Evolutionary conservation across 768 basidiomycete genomes (phyloP), one percentile per base, ranked within the genome.

Genomic region (Boletus vinaceobasis): DNA sequence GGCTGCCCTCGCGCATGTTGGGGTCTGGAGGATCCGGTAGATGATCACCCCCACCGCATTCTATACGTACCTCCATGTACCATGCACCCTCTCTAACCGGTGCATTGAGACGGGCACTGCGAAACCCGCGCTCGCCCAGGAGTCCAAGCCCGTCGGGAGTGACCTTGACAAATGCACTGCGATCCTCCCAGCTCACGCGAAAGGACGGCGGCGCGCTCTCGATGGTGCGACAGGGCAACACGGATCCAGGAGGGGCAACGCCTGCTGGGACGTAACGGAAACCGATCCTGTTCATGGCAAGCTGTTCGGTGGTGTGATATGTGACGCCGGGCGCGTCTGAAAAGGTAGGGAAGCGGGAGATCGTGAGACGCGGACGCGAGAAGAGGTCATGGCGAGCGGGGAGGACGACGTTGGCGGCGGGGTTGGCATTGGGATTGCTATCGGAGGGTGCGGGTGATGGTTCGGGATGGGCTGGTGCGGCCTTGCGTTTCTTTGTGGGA

Each of bases 51-150:
- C 88, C 88, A 1, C 89, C 87, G 40, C 82, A 79, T 21, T 87
- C 74, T 59, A 98, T 78, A 66, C 82, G 83, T 44, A 96, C 83
- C 75, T 99, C 97, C 79, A 94, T 84, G 69, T 94, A 98, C 93
- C 93, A 98, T 13, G 80, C 82, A 6, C 97, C 97, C 62, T 94
- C 85, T 23, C 92, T 79, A 21, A 98, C 80, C 0, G 93, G 90
- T 1, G 91, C 87, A 69, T 97, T 98, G 55, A 87, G 87, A 23
- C 97, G 82, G 4, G 88, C 93, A 61, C 90, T 92, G 26, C 96
- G 77, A 70, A 93, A 98, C 5, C 97, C 97, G 48, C 88, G 90
- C 65, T 88, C 87, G 7, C 95, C 92, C 2, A 82, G 76, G 50
- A 95, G 72, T 1, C 83, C 81, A 4, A 88, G 67, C 0, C 90